Conservation (phyloP, 1,284 basidiomycete species). For the Cerioporus squamosus region DNA sequence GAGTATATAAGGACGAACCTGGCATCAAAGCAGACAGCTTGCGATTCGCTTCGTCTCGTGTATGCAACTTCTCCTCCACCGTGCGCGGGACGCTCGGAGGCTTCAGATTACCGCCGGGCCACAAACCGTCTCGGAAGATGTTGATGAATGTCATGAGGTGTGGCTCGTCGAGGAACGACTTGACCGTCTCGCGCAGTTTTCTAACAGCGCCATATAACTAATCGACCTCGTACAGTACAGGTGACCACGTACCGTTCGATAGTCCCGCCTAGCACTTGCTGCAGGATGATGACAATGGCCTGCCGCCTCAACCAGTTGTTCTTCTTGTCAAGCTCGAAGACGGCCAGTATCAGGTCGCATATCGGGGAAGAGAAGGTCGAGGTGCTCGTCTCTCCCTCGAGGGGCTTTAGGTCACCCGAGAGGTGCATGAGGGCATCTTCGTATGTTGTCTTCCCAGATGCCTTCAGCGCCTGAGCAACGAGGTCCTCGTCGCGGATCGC, state of each 20-base stretch:
- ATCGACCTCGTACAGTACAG: background rate
- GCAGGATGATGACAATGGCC: conserved; percentile 94
- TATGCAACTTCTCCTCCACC: conserved; percentile 76
- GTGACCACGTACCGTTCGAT: conserved; percentile 78
- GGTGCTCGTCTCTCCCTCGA: conserved; percentile 86
- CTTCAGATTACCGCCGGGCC: conserved; percentile 82
- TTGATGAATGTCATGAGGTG: conserved; percentile 71
- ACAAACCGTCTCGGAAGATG: conserved; percentile 74
- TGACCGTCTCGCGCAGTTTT: conserved; percentile 84
- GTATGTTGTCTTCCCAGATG: conserved; percentile 63
- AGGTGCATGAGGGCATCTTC: conserved; percentile 72
- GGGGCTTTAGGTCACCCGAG: conserved; percentile 73
- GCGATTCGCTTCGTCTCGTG: conserved; percentile 84
- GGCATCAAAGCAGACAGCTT: conserved; percentile 91
- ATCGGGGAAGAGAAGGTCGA: conserved; percentile 92
- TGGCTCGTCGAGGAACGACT: conserved; percentile 63
- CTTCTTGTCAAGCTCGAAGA: conserved; percentile 94
- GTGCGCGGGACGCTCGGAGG: conserved; percentile 68
- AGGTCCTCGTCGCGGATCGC: conserved; percentile 84
- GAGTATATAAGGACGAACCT: conserved; percentile 49
- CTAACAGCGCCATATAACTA: conserved; percentile 43
- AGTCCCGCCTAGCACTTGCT: conserved; percentile 93
- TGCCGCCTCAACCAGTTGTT: conserved; percentile 97
- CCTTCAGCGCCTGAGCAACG: conserved; percentile 76
- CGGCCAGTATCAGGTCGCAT: conserved; percentile 89